Percentiles rank a stretch among this genome's conserved stretches.
Conservation (phyloP, 75 land plant species). For the Pinus tabuliformis region DNA sequence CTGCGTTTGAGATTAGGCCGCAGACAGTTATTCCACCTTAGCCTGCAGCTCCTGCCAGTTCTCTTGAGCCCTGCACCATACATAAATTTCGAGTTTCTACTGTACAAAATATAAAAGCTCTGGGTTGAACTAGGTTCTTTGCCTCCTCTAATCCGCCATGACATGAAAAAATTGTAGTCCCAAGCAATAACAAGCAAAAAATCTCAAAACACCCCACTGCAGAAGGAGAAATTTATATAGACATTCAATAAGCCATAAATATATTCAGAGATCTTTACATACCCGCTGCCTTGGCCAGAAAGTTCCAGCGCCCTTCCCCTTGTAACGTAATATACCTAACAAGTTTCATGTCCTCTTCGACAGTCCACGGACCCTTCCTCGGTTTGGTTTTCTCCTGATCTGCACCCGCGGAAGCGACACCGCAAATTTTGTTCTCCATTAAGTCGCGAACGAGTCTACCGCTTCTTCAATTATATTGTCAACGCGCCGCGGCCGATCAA, state of each 20-base stretch:
- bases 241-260: too few species aligned
- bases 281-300: conserved; percentile 59
- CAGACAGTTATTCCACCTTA: background rate
- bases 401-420: background rate
- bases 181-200: too few species aligned
- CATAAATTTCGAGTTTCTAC: too few species aligned
- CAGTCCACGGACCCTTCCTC: conserved; percentile 90
- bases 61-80: background rate
- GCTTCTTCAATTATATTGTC: too few species aligned
- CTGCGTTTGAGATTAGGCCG: background rate
- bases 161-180: too few species aligned
- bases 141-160: too few species aligned
- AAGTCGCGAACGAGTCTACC: background rate
- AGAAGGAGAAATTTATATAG: too few species aligned
- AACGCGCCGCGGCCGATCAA: too few species aligned
- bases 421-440: background rate
- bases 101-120: too few species aligned
- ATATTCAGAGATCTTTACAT: background rate
- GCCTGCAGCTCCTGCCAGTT: background rate
- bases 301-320: conserved; percentile 92
- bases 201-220: too few species aligned
- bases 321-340: conserved; percentile 61
- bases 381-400: conserved; percentile 20
- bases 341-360: conserved; percentile 74
- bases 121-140: too few species aligned